A percentile compares a stretch with the other conserved stretches of the same genome.
Conservation (phyloP, 2,329 filamentous ascomycete genomes). For the Aspergillus ochraceus region DNA sequence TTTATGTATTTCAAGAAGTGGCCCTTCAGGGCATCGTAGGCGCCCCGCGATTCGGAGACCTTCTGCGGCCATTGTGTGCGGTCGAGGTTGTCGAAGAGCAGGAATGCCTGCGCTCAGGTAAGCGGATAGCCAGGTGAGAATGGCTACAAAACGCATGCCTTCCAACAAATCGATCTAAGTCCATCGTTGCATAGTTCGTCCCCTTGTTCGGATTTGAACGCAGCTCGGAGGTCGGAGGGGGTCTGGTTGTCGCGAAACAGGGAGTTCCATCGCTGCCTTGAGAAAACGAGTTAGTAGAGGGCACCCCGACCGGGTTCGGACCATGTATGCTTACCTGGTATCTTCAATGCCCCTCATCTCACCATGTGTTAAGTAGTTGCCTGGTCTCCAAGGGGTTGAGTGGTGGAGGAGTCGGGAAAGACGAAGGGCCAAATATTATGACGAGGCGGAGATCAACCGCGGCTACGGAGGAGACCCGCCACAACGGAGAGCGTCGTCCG, state of each 20-base stretch:
- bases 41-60: slow-evolving; percentile 66
- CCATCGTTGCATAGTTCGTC: slow-evolving; percentile 68
- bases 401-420: slow-evolving; percentile 7
- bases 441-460: slow-evolving; percentile 6
- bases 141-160: slow-evolving; percentile 52
- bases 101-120: slow-evolving; percentile 62
- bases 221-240: slow-evolving; percentile 62
- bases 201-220: slow-evolving; percentile 61
- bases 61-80: slow-evolving; percentile 67
- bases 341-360: slow-evolving; percentile 58
- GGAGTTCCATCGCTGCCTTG: slow-evolving; percentile 67
- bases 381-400: neutral
- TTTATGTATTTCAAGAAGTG: slow-evolving; percentile 81
- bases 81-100: slow-evolving; percentile 71
- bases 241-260: slow-evolving; percentile 57
- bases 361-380: slow-evolving; percentile 14
- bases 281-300: slow-evolving; percentile 2
- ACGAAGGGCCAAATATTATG: slow-evolving; percentile 1
- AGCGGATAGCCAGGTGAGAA: slow-evolving; percentile 12
- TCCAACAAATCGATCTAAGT: slow-evolving; percentile 88
- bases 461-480: slow-evolving; percentile 11
- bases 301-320: neutral
- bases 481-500: neutral
- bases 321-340: slow-evolving; percentile 45
- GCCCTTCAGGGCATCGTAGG: slow-evolving; percentile 70